These are phyloP conservation scores for Houttuynia cordata DNA, from an alignment of 164 flowering plant species.

Conservation along the genomic window DNA sequence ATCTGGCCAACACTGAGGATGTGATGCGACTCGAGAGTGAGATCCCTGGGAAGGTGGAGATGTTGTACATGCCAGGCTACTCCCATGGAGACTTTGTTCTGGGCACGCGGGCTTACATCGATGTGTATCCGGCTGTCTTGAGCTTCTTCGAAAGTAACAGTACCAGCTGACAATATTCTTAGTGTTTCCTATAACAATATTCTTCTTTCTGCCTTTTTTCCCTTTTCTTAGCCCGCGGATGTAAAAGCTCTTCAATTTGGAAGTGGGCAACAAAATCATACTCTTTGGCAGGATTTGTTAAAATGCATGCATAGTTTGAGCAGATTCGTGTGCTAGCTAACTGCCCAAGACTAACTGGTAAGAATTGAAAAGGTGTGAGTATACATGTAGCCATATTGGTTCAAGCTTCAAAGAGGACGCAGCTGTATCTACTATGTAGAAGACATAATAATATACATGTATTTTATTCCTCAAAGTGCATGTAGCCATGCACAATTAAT, in stretches of 20 bases:
- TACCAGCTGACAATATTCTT: background rate
- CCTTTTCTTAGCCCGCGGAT: background rate
- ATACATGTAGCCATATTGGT: too few relatives aligned
- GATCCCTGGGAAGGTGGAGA: constrained; percentile 6
- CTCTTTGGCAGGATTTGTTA: background rate
- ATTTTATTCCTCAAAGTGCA: too few relatives aligned
- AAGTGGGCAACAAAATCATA: background rate
- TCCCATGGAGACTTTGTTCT: constrained; percentile 8
- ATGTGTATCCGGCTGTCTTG: constrained; percentile 7
- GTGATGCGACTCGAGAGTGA: constrained; percentile 3
- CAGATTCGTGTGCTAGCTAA: background rate
- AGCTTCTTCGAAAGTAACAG: constrained; percentile 2
- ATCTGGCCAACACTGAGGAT: constrained; percentile 7
- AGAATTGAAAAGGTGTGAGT: background rate
- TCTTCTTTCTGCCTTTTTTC: background rate
- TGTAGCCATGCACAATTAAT: too few relatives aligned
- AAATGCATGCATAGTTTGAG: background rate
- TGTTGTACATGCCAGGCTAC: constrained; percentile 5
- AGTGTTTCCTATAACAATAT: background rate
- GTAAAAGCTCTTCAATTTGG: background rate
- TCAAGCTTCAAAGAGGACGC: too few relatives aligned
- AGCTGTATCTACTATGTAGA: too few relatives aligned
- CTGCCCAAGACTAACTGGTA: too few relatives aligned
- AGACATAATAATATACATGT: too few relatives aligned
- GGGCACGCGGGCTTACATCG: constrained; percentile 4